Base-by-base conservation (phyloP, 257 asterid genomes). In the Rubia yunnanensis region DNA sequence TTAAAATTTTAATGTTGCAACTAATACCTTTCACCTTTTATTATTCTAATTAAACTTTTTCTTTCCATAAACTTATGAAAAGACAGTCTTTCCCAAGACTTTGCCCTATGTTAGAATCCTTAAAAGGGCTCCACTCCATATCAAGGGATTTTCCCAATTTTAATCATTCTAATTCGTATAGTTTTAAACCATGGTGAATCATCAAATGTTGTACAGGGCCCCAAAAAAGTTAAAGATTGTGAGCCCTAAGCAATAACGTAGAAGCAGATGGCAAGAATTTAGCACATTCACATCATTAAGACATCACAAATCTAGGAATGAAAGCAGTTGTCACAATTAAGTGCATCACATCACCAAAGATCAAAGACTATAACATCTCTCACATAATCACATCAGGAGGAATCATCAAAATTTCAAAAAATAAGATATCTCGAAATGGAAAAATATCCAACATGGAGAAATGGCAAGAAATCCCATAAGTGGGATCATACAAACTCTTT, bases 391-490 rank as follows among this genome's bases (percentile, higher is more conserved):
- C 13, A 10, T 5, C 3, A 39, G 48, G 48, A 39, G 18, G 48
- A 39, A 39, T 11, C 48, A 39, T 44, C 22, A 44, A 44, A 17
- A 6, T 3, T 44, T 15, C 52, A 44, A 15, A 44, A 41, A 44
- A 44, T 11, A 2, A 32, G 26, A 20, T 50, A 5, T 18, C 10
- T 50, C 7, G 5, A 22, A n/a, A 30, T 23, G 52, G 36, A 58
- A 7, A 60, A 52, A 49, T 27, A 28, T 23, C 64, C 44, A 61
- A 89, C 96, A 94, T 84, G 97, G 96, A 91, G 70, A 83, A 91
- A 79, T 91, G 97, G 84, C 97, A 91, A 75, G 80, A 82, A 70
- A 91, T 83, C 30, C 97, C 97, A 74, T 80, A 69, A 77, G 81
- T 32, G 68, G 91, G 91, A 81, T 88, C 83, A 66, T 83, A 86